Conservation (phyloP, 2,329 filamentous ascomycete genomes). For the Metarhizium sp. region DNA sequence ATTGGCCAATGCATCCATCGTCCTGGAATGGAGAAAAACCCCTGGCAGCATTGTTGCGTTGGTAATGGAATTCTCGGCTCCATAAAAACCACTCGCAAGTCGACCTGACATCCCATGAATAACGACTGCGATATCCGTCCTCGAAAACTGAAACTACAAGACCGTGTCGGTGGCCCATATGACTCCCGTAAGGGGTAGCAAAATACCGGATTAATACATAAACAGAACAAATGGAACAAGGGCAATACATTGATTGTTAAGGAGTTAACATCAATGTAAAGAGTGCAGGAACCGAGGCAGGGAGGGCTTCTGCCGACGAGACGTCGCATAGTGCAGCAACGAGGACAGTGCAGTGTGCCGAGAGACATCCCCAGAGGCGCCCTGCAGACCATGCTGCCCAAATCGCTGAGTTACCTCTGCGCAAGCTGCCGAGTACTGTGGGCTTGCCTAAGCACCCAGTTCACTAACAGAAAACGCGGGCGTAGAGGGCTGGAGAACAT, state of each 20-base stretch:
- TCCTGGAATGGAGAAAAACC: neutral
- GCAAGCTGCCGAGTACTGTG: neutral
- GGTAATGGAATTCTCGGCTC: neutral
- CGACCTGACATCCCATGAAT: neutral
- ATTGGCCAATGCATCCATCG: neutral
- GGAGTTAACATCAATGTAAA: no score
- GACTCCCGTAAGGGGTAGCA: no score
- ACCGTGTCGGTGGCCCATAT: no score
- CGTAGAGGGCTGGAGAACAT: slow-evolving; percentile 27
- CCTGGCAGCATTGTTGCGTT: no score
- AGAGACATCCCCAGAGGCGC: neutral
- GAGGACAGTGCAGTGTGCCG: neutral
- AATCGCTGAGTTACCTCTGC: neutral
- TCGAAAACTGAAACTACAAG: no score
- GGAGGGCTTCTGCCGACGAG: neutral
- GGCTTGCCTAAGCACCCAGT: slow-evolving; percentile 19
- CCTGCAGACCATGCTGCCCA: neutral
- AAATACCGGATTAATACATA: no score
- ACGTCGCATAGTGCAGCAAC: neutral
- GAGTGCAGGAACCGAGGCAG: neutral
- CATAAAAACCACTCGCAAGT: neutral
- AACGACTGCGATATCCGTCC: neutral
- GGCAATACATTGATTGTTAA: no score
- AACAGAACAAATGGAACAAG: no score
- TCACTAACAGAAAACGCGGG: slow-evolving; percentile 28